phyloP scores from a whole-genome alignment of 1,139 yeast genomes.

The Taphrina pruni region DNA sequence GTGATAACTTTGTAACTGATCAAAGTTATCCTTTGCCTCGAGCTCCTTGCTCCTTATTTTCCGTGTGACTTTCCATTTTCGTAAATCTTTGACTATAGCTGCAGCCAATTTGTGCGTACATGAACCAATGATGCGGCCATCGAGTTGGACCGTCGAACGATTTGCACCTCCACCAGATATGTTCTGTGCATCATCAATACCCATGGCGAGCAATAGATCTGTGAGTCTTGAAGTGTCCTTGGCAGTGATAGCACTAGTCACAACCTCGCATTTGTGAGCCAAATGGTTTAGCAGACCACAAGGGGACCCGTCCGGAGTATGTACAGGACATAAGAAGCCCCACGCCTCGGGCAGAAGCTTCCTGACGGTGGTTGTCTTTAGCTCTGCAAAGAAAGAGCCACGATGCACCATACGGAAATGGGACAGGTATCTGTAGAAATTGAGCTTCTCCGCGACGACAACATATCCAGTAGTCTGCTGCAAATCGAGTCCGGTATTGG shows the following conservation, averaged over 20 bases:
- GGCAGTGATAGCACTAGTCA: conserved; percentile 73
- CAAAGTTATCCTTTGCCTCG: conserved; percentile 11
- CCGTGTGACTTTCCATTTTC: conserved; percentile 79
- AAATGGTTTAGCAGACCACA: conserved; percentile 97
- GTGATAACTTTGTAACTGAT: conserved; percentile 54
- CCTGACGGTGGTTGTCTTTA: conserved; percentile 96
- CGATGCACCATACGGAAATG: conserved; percentile 99
- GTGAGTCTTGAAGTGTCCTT: conserved; percentile 74
- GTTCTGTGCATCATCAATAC: conserved; percentile 62
- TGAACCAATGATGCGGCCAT: conserved; percentile 94
- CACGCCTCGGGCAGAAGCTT: conserved; percentile 96
- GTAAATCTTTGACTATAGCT: conserved; percentile 83
- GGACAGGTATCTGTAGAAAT: conserved; percentile 92
- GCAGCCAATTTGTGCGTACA: conserved; percentile 87
- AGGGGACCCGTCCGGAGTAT: conserved; percentile 99
- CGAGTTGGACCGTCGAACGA: conserved; percentile 86
- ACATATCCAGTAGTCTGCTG: conserved; percentile 99
- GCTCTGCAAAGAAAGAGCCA: conserved; percentile 98
- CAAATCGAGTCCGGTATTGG: conserved; percentile 95
- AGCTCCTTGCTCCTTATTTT: conserved; percentile 14
- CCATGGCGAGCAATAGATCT: conserved; percentile 68
- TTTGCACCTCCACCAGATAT: conserved; percentile 68
- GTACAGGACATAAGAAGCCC: conserved; percentile 98
- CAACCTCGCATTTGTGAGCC: conserved; percentile 89
- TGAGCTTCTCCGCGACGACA: conserved; percentile 97